Evolutionary conservation across 345 rosid genomes (phyloP), one percentile per base, ranked within the genome.

Genomic region (Eucalyptus dawsonii): DNA sequence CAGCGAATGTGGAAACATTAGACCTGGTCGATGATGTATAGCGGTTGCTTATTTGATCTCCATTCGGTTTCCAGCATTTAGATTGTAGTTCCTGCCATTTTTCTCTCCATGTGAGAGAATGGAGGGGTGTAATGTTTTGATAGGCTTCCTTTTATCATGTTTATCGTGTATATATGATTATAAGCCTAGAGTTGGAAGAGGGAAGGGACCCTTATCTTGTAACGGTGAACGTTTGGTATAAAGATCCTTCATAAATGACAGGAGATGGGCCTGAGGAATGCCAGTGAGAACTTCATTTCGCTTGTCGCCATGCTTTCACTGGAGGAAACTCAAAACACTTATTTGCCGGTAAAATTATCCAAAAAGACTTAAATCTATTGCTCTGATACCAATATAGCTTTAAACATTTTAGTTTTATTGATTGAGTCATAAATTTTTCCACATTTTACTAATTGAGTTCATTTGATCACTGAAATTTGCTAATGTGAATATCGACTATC

Each of bases 1-100:
- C 95, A 4, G 91, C 94, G 17, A 91, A 90, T 15, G 94, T 50
- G 34, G 95, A 95, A 91, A 86, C 88, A 8, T 89, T 88, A 50
- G 50, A 47, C 80, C 22, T 90, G 65, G 88, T 90, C 13, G 53
- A 27, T 76, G 54, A 87, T n/a, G 40, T 40, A 27, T 69, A 47
- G 47, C 47, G 3, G 45, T 76, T 76, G 47, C 47, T 76, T 37
- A 76, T 19, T 76, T 37, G 14, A 37, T 37, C 83, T 40, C 47
- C 83, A 40, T 40, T 40, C 14, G 47, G 83, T 37, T 42, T 76
- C 83, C 29, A 40, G 83, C 83, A 6, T 76, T 40, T 21, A 76
- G 27, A 37, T 37, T 76, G 83, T 47, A 37, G 47, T 21, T 37
- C 15, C 83, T 76, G 47, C 27, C 47, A 34, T 34, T 69, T 67